Conservation (phyloP, 257 asterid species). For the Gentiana macrophylla region DNA sequence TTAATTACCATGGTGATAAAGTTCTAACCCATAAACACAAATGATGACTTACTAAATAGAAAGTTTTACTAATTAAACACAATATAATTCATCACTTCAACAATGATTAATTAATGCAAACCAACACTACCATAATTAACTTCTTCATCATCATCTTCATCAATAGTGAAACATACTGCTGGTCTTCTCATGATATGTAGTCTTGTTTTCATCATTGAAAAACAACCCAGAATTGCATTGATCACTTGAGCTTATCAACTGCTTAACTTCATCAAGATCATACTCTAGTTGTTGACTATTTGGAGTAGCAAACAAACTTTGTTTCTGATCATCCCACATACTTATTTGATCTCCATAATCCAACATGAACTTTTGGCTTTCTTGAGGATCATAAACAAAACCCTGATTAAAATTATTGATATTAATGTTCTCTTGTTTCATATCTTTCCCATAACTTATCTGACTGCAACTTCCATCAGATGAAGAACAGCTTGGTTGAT, state of each 20-base stretch:
- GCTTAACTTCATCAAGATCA: slow-evolving; percentile 59
- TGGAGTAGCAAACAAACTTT: slow-evolving; percentile 11
- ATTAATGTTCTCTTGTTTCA: slow-evolving; percentile 40
- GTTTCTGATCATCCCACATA: slow-evolving; percentile 18
- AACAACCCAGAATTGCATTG: slow-evolving; percentile 13
- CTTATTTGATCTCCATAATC: slow-evolving; percentile 20
- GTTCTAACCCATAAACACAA: too few relatives aligned
- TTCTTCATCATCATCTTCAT: slow-evolving; percentile 14
- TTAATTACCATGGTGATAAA: too few relatives aligned
- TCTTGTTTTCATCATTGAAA: slow-evolving; percentile 47
- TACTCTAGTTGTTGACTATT: slow-evolving; percentile 23
- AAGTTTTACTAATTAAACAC: too few relatives aligned
- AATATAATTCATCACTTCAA: too few relatives aligned
- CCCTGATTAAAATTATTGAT: slow-evolving; percentile 9
- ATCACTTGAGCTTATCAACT: slow-evolving; percentile 22
- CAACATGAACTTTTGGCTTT: slow-evolving; percentile 33
- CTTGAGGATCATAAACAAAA: slow-evolving; percentile 16
- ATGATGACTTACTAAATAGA: too few relatives aligned
- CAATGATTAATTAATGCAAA: slow-evolving; percentile 6
- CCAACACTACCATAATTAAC: background rate
- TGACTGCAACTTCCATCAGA: slow-evolving; percentile 54
- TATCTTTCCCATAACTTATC: slow-evolving; percentile 38
- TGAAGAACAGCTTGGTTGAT: slow-evolving; percentile 40
- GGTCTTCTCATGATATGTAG: slow-evolving; percentile 19
- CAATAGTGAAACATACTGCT: slow-evolving; percentile 32